phyloP scores from a whole-genome alignment of 2,329 filamentous ascomycete species.

The Xylariomycetidae sp. region DNA sequence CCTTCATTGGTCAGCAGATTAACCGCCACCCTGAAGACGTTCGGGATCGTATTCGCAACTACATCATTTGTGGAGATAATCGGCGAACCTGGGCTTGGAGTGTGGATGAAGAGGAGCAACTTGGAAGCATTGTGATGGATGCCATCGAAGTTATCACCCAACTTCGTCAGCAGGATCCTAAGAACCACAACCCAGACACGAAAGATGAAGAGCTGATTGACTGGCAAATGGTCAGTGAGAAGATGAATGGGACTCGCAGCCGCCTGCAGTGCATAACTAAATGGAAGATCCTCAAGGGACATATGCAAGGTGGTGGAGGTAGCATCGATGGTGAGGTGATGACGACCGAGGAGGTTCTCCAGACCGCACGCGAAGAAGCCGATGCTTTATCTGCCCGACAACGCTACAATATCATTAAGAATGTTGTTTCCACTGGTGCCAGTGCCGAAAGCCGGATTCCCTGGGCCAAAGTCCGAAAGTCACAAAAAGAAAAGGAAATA shows the following conservation, averaged over 20 bases:
- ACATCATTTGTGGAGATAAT: slow-evolving; percentile 53
- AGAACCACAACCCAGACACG: too few relatives aligned
- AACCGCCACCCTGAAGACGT: slow-evolving; percentile 62
- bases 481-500: slow-evolving; percentile 6
- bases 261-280: slow-evolving; percentile 65
- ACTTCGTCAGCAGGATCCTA: slow-evolving; percentile 29
- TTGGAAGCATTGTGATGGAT: slow-evolving; percentile 49
- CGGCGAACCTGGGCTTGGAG: slow-evolving; percentile 54
- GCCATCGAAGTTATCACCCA: slow-evolving; percentile 45
- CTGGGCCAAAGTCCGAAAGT: slow-evolving; percentile 20
- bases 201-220: slow-evolving; percentile 58
- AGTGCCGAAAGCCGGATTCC: slow-evolving; percentile 25
- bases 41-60: slow-evolving; percentile 67
- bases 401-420: slow-evolving; percentile 21
- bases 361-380: slow-evolving; percentile 22
- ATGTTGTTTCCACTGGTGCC: slow-evolving; percentile 16
- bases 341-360: slow-evolving; percentile 19
- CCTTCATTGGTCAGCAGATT: slow-evolving; percentile 54
- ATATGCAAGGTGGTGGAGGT: slow-evolving; percentile 12
- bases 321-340: slow-evolving; percentile 18
- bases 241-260: slow-evolving; percentile 57
- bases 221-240: slow-evolving; percentile 60
- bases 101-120: slow-evolving; percentile 51
- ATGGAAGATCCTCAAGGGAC: slow-evolving; percentile 48
- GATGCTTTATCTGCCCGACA: slow-evolving; percentile 18